These are phyloP conservation scores for Hymenoscyphus infarciens DNA, from an alignment of 2,329 filamentous ascomycete genomes.

Conservation along the genomic window DNA sequence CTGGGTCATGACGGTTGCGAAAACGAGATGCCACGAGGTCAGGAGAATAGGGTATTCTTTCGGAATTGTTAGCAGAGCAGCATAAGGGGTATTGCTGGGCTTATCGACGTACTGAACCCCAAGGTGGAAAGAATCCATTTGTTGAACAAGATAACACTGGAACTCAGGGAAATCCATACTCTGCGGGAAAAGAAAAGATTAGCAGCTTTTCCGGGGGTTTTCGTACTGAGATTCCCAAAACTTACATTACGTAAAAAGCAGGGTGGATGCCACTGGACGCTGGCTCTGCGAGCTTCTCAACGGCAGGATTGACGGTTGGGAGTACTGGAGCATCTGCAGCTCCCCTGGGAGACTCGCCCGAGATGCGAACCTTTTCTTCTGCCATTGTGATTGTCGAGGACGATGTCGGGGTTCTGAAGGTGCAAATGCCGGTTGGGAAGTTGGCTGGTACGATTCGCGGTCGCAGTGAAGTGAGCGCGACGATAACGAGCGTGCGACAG, in stretches of 20 bases:
- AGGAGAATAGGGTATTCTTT: slow-evolving; percentile 72
- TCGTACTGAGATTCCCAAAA: slow-evolving; percentile 20
- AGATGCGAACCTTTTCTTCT: slow-evolving; percentile 80
- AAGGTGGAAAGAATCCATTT: slow-evolving; percentile 92
- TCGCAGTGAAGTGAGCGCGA: slow-evolving; percentile 22
- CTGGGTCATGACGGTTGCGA: slow-evolving; percentile 93
- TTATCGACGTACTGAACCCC: slow-evolving; percentile 66
- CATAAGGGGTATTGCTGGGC: not conserved
- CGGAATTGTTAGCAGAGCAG: slow-evolving; percentile 32
- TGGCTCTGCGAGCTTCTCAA: slow-evolving; percentile 63
- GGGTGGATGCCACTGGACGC: slow-evolving; percentile 48
- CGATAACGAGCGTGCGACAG: slow-evolving; percentile 19
- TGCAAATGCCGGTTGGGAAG: slow-evolving; percentile 1
- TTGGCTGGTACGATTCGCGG: slow-evolving; percentile 22
- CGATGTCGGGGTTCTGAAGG: not conserved
- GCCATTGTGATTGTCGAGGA: slow-evolving; percentile 47
- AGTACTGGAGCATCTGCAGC: slow-evolving; percentile 58
- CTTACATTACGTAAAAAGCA: slow-evolving; percentile 71
- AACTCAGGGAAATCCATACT: slow-evolving; percentile 88
- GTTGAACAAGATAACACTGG: slow-evolving; percentile 97
- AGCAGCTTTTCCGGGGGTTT: slow-evolving; percentile 13
- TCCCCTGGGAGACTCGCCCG: slow-evolving; percentile 69
- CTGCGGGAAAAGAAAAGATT: slow-evolving; percentile 43
- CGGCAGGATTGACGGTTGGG: slow-evolving; percentile 68
- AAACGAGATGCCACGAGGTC: slow-evolving; percentile 92